phyloP scores from a whole-genome alignment of 306 rosid genomes.

The Cicer cuneatum region DNA sequence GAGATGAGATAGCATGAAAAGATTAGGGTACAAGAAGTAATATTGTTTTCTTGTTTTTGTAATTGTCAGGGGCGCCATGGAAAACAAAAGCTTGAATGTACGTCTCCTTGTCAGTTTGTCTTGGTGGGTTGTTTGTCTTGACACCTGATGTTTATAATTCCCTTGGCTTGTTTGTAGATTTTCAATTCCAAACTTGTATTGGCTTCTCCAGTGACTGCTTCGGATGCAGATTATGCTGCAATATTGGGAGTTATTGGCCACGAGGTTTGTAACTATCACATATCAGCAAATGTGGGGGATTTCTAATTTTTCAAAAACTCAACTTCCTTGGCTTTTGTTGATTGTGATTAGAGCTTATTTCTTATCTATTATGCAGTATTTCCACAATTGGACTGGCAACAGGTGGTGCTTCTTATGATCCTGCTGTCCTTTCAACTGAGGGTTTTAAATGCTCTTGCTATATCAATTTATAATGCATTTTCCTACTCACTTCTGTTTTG shows the following conservation, averaged over 20 bases:
- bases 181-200: slow-evolving; percentile 93
- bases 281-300: slow-evolving; percentile 35
- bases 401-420: slow-evolving; percentile 60
- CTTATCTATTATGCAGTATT: slow-evolving; percentile 77
- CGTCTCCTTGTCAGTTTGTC: slow-evolving; percentile 40
- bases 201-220: slow-evolving; percentile 96
- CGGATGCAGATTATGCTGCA: slow-evolving; percentile 93
- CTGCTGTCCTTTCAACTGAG: slow-evolving; percentile 35
- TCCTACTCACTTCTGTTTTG: slow-evolving; percentile 1
- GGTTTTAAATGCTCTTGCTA: slow-evolving; percentile 31
- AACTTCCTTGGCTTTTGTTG: slow-evolving; percentile 31
- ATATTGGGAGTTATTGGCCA: slow-evolving; percentile 98
- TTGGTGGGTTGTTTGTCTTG: slow-evolving; percentile 15
- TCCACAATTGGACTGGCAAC: slow-evolving; percentile 99
- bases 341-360: slow-evolving; percentile 40
- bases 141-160: slow-evolving; percentile 12
- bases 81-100: slow-evolving; percentile 99
- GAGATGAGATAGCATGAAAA: slow-evolving; percentile 30
- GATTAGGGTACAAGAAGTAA: slow-evolving; percentile 25
- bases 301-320: slow-evolving; percentile 28
- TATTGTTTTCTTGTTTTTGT: slow-evolving; percentile 43
- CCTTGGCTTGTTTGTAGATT: slow-evolving; percentile 58
- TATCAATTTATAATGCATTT: slow-evolving; percentile 29
- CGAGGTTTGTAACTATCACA: slow-evolving; percentile 70
- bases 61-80: slow-evolving; percentile 97